Percentiles rank a stretch among this genome's conserved stretches.
Conservation (phyloP, 2,329 filamentous ascomycete genomes). For the Aspergillus flavus region DNA sequence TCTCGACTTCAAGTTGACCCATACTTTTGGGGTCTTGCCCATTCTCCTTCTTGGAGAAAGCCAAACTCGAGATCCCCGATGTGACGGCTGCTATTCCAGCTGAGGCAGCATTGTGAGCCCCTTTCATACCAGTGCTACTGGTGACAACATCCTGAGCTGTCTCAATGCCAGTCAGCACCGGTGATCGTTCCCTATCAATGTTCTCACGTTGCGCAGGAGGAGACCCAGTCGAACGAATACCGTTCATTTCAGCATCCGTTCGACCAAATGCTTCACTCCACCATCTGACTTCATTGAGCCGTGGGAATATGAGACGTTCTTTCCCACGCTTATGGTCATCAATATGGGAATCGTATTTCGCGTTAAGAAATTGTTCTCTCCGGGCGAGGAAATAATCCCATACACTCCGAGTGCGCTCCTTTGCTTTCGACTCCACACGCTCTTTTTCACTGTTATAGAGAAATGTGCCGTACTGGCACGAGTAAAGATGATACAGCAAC, state of each 20-base stretch:
- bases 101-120: conserved; percentile 30
- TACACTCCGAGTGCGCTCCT: conserved; percentile 77
- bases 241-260: conserved; percentile 91
- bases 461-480: conserved; percentile 96
- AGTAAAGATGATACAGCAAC: conserved; percentile 89
- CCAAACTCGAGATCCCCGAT: conserved; percentile 50
- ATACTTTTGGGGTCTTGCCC: conserved; percentile 27
- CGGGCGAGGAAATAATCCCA: conserved; percentile 95
- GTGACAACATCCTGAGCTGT: conserved; percentile 58
- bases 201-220: conserved; percentile 35
- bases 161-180: conserved; percentile 63
- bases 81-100: conserved; percentile 46
- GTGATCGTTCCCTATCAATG: conserved; percentile 40
- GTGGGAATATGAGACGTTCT: conserved; percentile 82
- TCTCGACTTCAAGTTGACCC: conserved; percentile 52
- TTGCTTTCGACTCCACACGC: conserved; percentile 68
- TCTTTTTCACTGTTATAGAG: conserved; percentile 94
- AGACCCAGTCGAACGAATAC: conserved; percentile 56
- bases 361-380: conserved; percentile 78
- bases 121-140: conserved; percentile 39
- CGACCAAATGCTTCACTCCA: conserved; percentile 89
- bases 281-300: conserved; percentile 79
- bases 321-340: conserved; percentile 79
- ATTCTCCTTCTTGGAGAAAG: conserved; percentile 39
- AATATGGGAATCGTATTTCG: conserved; percentile 71